A percentile compares a stretch with the other conserved stretches of the same genome.
phyloP scores from a whole-genome alignment of 805 yeast genomes.

The Kodamaea hsintzibuensis region DNA sequence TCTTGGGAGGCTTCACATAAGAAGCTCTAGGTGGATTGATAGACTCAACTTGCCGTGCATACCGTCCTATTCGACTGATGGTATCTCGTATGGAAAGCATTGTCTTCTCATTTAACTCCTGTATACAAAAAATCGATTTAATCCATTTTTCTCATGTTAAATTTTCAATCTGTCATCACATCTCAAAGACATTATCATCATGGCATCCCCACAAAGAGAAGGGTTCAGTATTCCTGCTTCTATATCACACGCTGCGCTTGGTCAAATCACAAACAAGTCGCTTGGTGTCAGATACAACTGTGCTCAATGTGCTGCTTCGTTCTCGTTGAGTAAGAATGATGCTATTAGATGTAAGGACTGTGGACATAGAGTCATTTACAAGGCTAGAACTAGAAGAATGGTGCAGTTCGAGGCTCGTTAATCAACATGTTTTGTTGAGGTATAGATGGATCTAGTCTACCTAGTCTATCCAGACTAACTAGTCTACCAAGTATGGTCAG shows the following conservation, averaged over 20 bases:
- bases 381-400: conserved; percentile 97
- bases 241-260: conserved; percentile 76
- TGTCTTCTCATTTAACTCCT: not conserved
- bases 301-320: conserved; percentile 92
- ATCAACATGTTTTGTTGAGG: not conserved
- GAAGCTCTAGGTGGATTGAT: not conserved
- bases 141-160: conserved; percentile 1
- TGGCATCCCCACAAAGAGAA: conserved; percentile 68
- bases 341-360: conserved; percentile 98
- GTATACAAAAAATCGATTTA: not conserved
- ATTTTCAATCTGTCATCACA: conserved; percentile 7
- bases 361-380: conserved; percentile 96
- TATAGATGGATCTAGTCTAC: not conserved
- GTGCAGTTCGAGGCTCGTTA: conserved; percentile 53
- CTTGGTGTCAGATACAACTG: conserved; percentile 92
- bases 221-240: conserved; percentile 84
- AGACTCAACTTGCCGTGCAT: conserved; percentile 28
- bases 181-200: conserved; percentile 15
- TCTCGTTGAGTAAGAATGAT: conserved; percentile 86
- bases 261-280: conserved; percentile 61
- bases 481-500: not conserved
- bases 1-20: not conserved
- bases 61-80: conserved; percentile 34
- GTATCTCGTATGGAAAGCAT: conserved; percentile 38
- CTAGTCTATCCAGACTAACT: not conserved